Evolutionary conservation across 2,329 filamentous ascomycete species (phyloP).

Genomic region (Diaporthe citriasiana): DNA sequence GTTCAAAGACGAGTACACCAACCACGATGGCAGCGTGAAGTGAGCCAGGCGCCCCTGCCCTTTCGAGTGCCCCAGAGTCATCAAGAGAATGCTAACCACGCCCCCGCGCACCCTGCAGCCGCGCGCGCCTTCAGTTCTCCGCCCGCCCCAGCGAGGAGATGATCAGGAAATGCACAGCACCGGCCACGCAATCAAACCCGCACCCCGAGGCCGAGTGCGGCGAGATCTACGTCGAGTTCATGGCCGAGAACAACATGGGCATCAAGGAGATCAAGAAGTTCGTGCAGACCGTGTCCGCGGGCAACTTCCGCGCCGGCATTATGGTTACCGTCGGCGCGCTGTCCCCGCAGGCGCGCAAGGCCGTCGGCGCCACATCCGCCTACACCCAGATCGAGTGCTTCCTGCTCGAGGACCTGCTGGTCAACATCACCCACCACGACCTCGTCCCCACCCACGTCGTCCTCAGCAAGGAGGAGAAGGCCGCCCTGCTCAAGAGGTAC

Average conservation of each 20-base stretch:
- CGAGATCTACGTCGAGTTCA: constrained; percentile 94
- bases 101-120: constrained; percentile 65
- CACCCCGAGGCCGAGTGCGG: constrained; percentile 82
- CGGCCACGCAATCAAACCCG: constrained; percentile 77
- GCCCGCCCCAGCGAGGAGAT: constrained; percentile 87
- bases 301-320: constrained; percentile 90
- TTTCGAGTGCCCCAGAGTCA: background rate
- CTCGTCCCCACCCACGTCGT: constrained; percentile 94
- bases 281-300: constrained; percentile 82
- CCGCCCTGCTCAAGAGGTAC: constrained; percentile 87
- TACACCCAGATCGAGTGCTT: constrained; percentile 92
- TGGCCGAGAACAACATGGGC: constrained; percentile 81
- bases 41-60: constrained; percentile 59
- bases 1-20: constrained; percentile 81
- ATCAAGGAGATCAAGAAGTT: constrained; percentile 94
- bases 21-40: constrained; percentile 81
- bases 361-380: constrained; percentile 82
- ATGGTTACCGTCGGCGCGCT: constrained; percentile 88
- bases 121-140: constrained; percentile 87
- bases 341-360: constrained; percentile 88
- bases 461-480: constrained; percentile 91
- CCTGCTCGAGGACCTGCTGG: constrained; percentile 92
- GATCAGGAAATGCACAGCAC: constrained; percentile 85
- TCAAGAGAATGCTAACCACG: constrained; percentile 26
- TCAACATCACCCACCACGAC: constrained; percentile 99